These are phyloP conservation scores for Cyberlindnera xylosilytica DNA, from an alignment of 805 yeast genomes.

Conservation along the genomic window DNA sequence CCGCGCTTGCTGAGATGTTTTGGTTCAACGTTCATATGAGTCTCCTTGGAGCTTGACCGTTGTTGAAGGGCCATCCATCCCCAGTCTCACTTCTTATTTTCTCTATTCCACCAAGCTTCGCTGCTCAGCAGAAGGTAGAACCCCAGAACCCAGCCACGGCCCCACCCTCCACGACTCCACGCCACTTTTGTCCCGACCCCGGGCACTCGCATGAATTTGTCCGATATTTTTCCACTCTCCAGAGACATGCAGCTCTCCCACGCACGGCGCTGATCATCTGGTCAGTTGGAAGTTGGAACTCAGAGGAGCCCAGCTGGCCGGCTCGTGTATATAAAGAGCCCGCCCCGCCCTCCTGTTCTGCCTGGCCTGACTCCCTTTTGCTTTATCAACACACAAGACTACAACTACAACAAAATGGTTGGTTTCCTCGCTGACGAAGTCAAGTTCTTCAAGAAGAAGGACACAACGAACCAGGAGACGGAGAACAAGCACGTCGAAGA, in stretches of 20 bases:
- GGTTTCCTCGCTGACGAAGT: constrained; percentile 23
- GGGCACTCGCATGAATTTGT: constrained; percentile 6
- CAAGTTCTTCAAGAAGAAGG: constrained; percentile 16
- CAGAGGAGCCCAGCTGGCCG: neutral
- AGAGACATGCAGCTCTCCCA: constrained; percentile 9
- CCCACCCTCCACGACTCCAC: no score
- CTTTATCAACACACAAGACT: neutral
- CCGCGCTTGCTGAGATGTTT: no score
- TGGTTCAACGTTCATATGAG: no score
- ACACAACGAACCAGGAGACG: neutral
- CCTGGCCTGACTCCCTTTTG: neutral
- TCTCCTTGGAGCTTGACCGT: no score
- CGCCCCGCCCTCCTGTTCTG: neutral
- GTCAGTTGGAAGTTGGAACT: neutral
- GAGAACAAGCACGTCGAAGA: constrained; percentile 1
- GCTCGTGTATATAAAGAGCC: constrained; percentile 1
- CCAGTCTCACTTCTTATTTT: no score
- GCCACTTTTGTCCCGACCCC: neutral
- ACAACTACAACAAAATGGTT: constrained; percentile 12
- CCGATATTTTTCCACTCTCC: constrained; percentile 13
- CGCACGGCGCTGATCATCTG: neutral
- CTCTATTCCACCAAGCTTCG: no score
- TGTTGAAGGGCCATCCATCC: no score
- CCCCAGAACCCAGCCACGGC: no score
- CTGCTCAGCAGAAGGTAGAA: no score